Conservation (phyloP, 129 eudicot genomes). For the carrot (Daucus carota) region DNA sequence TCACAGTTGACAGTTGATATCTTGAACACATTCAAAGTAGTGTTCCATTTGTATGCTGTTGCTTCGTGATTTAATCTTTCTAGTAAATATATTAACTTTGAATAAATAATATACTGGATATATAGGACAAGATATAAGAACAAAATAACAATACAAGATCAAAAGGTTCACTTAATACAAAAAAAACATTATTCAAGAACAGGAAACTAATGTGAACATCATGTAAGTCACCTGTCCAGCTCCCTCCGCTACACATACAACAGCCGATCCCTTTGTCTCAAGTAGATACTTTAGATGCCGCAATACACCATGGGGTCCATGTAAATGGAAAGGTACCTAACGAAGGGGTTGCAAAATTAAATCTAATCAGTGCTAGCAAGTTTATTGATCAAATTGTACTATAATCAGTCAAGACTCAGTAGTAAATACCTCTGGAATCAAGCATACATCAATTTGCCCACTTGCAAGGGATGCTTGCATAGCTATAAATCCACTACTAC, state of each 20-base stretch:
- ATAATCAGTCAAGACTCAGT: not conserved
- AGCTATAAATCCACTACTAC: conserved; percentile 98
- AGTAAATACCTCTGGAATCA: conserved; percentile 84
- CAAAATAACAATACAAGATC: not conserved
- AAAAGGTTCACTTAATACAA: not conserved
- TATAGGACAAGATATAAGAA: not conserved
- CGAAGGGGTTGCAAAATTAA: conserved; percentile 7
- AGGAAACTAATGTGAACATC: no score
- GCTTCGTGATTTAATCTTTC: not conserved
- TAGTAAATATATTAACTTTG: not conserved
- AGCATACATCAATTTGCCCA: conserved; percentile 96
- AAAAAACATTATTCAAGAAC: not conserved
- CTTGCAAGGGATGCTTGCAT: conserved; percentile 99
- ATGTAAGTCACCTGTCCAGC: conserved; percentile 81
- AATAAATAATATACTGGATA: not conserved
- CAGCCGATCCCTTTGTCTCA: conserved; percentile 96
- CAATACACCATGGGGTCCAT: conserved; percentile 95
- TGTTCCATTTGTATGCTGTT: not conserved
- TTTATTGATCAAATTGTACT: not conserved
- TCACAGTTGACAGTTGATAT: no score
- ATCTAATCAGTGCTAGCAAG: conserved; percentile 1
- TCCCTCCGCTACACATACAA: conserved; percentile 97
- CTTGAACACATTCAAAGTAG: not conserved
- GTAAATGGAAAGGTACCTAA: conserved; percentile 82
- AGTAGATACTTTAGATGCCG: conserved; percentile 82